These are phyloP conservation scores for Entomortierella beljakovae DNA, from an alignment of 192 early-diverging fungal genomes.

Conservation along the genomic window DNA sequence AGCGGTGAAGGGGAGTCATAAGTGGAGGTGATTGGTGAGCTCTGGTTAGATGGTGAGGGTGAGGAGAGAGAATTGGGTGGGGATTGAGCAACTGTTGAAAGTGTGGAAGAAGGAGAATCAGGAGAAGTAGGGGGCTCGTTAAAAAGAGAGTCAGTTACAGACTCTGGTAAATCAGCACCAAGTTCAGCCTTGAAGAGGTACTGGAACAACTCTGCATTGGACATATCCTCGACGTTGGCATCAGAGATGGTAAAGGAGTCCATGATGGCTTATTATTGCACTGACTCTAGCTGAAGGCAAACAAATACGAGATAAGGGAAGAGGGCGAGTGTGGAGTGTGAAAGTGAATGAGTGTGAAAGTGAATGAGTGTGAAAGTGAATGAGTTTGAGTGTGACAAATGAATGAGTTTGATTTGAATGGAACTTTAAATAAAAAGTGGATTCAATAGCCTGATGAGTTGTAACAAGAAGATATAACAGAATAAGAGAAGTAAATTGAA, in stretches of 20 bases:
- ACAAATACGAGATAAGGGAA: neutral
- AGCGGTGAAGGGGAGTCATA: conserved; percentile 20
- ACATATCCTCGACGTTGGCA: conserved; percentile 51
- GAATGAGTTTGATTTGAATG: no score
- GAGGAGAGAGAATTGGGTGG: conserved; percentile 3
- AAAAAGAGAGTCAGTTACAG: conserved; percentile 13
- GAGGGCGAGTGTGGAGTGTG: neutral
- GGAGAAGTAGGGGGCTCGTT: neutral
- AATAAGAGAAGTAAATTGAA: no score
- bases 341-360: neutral
- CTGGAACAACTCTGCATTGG: conserved; percentile 54
- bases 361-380: neutral
- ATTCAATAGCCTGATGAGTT: neutral
- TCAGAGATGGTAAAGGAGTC: conserved; percentile 14
- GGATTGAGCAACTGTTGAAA: neutral
- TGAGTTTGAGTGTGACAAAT: neutral
- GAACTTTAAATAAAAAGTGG: neutral
- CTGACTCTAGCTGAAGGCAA: neutral
- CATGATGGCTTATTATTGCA: neutral
- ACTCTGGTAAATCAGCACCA: conserved; percentile 15
- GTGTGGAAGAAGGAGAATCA: conserved; percentile 21
- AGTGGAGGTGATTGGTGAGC: conserved; percentile 12
- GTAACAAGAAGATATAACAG: no score
- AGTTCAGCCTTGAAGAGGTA: conserved; percentile 56
- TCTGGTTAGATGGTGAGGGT: neutral